These are phyloP conservation scores for Xylaria venustula DNA, from an alignment of 495 filamentous ascomycete genomes.

Conservation along the genomic window DNA sequence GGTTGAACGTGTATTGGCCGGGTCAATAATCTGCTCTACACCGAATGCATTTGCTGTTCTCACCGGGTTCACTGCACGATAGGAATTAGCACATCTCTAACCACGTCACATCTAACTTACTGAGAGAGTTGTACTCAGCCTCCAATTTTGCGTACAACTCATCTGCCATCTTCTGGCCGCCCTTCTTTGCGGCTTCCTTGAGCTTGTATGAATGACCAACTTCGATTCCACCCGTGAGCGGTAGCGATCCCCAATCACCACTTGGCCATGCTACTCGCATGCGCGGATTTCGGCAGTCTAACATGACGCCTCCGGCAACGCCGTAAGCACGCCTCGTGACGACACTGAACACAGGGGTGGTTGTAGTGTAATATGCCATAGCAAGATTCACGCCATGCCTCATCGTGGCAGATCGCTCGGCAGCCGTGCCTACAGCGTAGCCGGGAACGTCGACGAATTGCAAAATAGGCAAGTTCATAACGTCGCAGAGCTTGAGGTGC, in stretches of 20 bases:
- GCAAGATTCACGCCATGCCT: conserved; percentile 59
- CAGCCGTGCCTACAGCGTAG: conserved; percentile 61
- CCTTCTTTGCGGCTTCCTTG: conserved; percentile 50
- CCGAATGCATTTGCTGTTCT: conserved; percentile 64
- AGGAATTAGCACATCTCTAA: not conserved
- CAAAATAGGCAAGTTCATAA: conserved; percentile 61
- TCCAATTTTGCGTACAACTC: conserved; percentile 55
- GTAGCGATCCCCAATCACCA: conserved; percentile 59
- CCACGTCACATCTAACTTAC: not conserved
- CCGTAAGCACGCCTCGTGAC: conserved; percentile 58
- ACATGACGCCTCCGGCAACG: conserved; percentile 62
- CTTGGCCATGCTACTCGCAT: conserved; percentile 63
- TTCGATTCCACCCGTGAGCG: conserved; percentile 61
- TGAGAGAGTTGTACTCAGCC: conserved; percentile 56
- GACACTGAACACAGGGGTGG: conserved; percentile 59
- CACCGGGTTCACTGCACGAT: conserved; percentile 52
- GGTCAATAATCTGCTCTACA: conserved; percentile 64
- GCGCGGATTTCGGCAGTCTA: conserved; percentile 57
- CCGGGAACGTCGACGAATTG: conserved; percentile 64
- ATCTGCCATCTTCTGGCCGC: conserved; percentile 38
- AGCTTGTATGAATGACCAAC: conserved; percentile 60
- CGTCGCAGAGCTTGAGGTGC: conserved; percentile 60
- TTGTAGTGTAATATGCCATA: conserved; percentile 59
- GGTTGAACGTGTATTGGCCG: conserved; percentile 53
- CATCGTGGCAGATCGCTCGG: conserved; percentile 63